Evolutionary conservation across 2,329 filamentous ascomycete genomes (phyloP).

Genomic region (Bipolaris sorokiniana): DNA sequence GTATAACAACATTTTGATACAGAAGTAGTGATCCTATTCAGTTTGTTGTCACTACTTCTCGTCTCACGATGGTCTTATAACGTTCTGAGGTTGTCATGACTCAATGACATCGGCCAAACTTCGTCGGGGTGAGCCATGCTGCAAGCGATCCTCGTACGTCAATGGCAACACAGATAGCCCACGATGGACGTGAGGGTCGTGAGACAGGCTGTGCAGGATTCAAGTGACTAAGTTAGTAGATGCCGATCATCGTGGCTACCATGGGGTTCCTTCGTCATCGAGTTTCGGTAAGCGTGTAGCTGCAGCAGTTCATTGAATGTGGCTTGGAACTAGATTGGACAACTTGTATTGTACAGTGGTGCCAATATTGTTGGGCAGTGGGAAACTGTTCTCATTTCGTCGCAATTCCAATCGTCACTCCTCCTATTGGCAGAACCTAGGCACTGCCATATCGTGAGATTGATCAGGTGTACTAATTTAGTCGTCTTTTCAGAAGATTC

Average conservation of each 20-base stretch:
- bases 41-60: background rate
- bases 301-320: background rate
- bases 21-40: background rate
- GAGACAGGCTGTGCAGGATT: background rate
- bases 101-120: background rate
- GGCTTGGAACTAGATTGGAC: background rate
- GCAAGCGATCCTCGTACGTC: background rate
- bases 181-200: too few relatives aligned
- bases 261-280: too few relatives aligned
- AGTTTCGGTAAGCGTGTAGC: background rate
- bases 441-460: too few relatives aligned
- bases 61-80: background rate
- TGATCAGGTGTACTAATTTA: background rate
- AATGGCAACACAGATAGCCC: background rate
- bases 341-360: background rate
- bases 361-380: background rate
- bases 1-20: conserved; percentile 6
- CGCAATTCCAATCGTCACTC: background rate
- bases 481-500: background rate
- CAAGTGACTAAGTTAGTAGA: background rate
- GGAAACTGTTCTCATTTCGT: background rate
- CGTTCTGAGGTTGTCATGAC: background rate
- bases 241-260: background rate
- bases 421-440: background rate
- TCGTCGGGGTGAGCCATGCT: background rate